Base-by-base conservation (phyloP, 768 basidiomycete species). In the Cyclocybe cylindracea region DNA sequence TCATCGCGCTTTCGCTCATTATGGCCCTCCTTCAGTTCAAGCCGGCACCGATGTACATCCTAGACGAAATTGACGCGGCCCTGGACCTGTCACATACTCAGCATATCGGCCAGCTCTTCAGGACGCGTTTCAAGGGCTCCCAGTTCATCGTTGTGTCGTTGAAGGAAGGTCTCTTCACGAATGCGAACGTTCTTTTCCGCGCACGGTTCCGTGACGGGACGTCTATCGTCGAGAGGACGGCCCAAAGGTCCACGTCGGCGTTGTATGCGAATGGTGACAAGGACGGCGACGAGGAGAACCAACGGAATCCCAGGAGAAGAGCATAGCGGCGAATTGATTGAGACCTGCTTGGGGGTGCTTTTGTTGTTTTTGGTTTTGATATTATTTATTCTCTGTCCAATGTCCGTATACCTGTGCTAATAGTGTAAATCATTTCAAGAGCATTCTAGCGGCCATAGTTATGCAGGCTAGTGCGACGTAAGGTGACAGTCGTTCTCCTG, bases 21-120 rank as follows among this genome's bases (percentile, higher is more conserved):
- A 96, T 99, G 94, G 90, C 97, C 0, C 83, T 99, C 13, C 84
- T 98, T n/a, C 94, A 98, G 67, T 98, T 98, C 80, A 98, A 98
- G 65, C 95, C 96, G 7, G 95, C 96, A 11, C 96, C 94, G 2
- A 94, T 98, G 93, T 98, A 98, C 70, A 99, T 99, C 65, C 82
- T 99, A 7, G 97, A 99, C 71, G 97, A 99, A 71, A 96, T 99
- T 56, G 97, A 98, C 68, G 95, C 97, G 0, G 96, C 96, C 7
- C 81, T 98, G 24, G 97, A 99, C 70, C 75, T 98, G 10, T 95
- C 93, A 29, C 94, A 96, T 60, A 96, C 93, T 1, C 94, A 98
- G 62, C 93, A 99, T 69, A 98, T 99, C 53, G 97, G 96, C 31
- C 92, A 94, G 58, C 83, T 98, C n/a, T 98, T 99, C 84, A 83